phyloP scores from a whole-genome alignment of 2,329 filamentous ascomycete species.

The Calonectria montana region DNA sequence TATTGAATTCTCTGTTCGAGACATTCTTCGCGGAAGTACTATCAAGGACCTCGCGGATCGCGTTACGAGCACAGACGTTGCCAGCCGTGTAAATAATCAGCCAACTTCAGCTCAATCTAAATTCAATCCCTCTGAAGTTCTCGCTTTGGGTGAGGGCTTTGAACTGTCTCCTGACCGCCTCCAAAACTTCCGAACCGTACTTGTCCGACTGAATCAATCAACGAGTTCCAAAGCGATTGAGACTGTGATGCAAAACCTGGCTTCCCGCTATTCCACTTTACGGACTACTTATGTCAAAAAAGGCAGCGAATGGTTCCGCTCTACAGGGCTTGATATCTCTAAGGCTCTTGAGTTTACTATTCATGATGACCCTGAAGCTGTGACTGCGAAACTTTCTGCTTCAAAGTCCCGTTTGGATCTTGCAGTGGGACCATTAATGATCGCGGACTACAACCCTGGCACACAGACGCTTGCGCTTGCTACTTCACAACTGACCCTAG shows the following conservation, averaged over 20 bases:
- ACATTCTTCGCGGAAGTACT: not conserved
- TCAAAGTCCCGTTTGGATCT: not conserved
- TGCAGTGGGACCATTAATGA: not conserved
- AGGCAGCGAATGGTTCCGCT: not conserved
- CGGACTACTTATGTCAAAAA: not conserved
- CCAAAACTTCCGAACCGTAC: not conserved
- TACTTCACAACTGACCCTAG: not conserved
- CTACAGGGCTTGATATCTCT: not conserved
- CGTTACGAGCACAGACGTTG: not conserved
- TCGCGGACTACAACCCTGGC: not conserved
- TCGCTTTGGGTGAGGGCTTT: not conserved
- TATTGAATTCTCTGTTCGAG: not conserved
- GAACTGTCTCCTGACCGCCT: not conserved
- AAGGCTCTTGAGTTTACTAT: not conserved
- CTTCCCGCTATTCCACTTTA: not conserved
- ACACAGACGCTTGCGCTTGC: not conserved
- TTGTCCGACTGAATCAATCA: not conserved
- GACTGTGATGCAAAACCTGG: not conserved
- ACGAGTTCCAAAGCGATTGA: not conserved
- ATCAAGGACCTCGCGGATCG: not conserved
- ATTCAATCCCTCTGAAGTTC: not conserved
- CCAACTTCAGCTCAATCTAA: not conserved
- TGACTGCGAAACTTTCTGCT: not conserved
- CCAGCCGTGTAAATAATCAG: not conserved
- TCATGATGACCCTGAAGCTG: not conserved